Evolutionary conservation across 2,329 filamentous ascomycete species (phyloP).

Genomic region (Cordyceps cicadae): DNA sequence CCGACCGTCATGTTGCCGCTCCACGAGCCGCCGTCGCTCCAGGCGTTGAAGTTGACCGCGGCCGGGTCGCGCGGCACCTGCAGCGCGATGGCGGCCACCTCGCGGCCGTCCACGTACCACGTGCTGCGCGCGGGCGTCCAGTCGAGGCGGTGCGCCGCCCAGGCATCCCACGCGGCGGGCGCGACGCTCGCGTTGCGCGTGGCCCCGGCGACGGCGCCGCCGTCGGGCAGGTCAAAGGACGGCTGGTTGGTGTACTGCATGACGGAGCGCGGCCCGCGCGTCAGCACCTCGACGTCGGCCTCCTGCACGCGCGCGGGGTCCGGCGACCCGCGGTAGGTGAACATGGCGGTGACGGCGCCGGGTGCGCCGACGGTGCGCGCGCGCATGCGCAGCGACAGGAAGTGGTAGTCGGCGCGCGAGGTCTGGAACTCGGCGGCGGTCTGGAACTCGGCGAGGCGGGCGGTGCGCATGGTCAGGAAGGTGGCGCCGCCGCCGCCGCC

Average conservation of each 20-base stretch:
- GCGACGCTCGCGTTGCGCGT: slow-evolving; percentile 42
- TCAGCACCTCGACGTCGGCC: slow-evolving; percentile 46
- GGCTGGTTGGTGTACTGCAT: slow-evolving; percentile 56
- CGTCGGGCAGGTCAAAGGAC: slow-evolving; percentile 35
- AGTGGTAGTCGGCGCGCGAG: slow-evolving; percentile 19
- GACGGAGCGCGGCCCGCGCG: slow-evolving; percentile 32
- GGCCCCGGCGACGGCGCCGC: slow-evolving; percentile 36
- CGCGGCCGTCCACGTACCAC: slow-evolving; percentile 44
- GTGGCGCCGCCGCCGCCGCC: slow-evolving; percentile 29
- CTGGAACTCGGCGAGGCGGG: slow-evolving; percentile 35
- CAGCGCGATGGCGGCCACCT: slow-evolving; percentile 44
- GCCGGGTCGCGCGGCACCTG: slow-evolving; percentile 46
- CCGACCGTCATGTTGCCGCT: slow-evolving; percentile 47
- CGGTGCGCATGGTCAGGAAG: slow-evolving; percentile 40
- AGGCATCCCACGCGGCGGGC: slow-evolving; percentile 39
- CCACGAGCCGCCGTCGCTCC: slow-evolving; percentile 54
- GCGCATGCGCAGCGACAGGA: slow-evolving; percentile 37
- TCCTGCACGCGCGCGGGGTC: slow-evolving; percentile 37
- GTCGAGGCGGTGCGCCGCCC: slow-evolving; percentile 52
- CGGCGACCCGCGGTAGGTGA: slow-evolving; percentile 37
- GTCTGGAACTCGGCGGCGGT: slow-evolving; percentile 41
- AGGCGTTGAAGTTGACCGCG: slow-evolving; percentile 49
- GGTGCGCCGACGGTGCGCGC: slow-evolving; percentile 39
- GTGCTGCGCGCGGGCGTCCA: slow-evolving; percentile 46
- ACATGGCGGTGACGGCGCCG: slow-evolving; percentile 45